Percentiles rank a stretch among this genome's conserved stretches.
Evolutionary conservation across 2,329 filamentous ascomycete genomes (phyloP).

Genomic region (Aschersonia sp.): DNA sequence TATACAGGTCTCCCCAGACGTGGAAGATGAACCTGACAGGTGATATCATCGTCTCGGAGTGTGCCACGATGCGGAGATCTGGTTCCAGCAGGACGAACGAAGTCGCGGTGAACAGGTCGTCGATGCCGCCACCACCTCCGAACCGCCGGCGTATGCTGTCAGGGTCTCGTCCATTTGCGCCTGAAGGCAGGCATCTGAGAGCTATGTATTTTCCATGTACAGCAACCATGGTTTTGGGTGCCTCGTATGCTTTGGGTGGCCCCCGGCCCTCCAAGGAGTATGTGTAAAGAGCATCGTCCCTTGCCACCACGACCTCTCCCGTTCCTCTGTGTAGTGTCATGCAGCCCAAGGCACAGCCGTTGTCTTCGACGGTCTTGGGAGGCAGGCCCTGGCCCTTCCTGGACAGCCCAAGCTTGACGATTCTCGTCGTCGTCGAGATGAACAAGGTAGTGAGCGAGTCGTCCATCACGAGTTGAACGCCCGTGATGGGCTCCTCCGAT

Average conservation of each 20-base stretch:
- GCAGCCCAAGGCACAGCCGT: constrained; percentile 83
- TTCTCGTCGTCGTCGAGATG: constrained; percentile 78
- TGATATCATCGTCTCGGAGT: constrained; percentile 73
- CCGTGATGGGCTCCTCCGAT: constrained; percentile 90
- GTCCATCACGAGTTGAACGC: constrained; percentile 60
- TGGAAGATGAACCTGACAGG: constrained; percentile 68
- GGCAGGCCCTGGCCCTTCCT: constrained; percentile 82
- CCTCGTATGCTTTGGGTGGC: constrained; percentile 81
- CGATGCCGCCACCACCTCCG: constrained; percentile 50
- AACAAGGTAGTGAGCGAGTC: constrained; percentile 62
- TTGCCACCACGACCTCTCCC: constrained; percentile 78
- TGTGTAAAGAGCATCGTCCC: constrained; percentile 91
- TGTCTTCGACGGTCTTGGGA: constrained; percentile 76
- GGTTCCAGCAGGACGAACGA: constrained; percentile 88
- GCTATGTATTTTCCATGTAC: constrained; percentile 78
- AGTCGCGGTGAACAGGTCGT: constrained; percentile 73
- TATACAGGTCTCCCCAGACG: constrained; percentile 83
- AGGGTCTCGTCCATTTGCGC: constrained; percentile 36
- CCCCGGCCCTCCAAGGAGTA: constrained; percentile 78
- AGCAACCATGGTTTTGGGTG: constrained; percentile 68
- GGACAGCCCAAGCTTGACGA: constrained; percentile 75
- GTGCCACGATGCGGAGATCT: constrained; percentile 76
- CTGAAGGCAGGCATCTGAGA: constrained; percentile 61
- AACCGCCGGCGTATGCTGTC: constrained; percentile 57
- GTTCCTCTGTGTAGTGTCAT: constrained; percentile 75